phyloP scores from a whole-genome alignment of 23 red algal species.

The Gracilaria caudata region DNA sequence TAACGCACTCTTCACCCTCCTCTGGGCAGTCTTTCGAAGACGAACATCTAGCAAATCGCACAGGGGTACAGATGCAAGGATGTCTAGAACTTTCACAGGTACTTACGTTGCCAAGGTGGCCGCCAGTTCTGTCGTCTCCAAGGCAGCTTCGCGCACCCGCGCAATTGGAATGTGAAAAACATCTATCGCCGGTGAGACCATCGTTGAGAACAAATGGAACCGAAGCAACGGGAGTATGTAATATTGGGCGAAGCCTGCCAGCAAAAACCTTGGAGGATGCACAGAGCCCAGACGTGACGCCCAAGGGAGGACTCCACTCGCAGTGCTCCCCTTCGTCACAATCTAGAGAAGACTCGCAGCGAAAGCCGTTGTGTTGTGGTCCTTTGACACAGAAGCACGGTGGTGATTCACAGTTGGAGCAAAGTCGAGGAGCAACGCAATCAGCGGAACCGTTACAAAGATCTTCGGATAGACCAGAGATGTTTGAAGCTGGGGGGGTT shows the following conservation, averaged over 20 bases:
- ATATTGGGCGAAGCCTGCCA: background rate
- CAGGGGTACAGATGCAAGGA: background rate
- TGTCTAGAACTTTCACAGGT: background rate
- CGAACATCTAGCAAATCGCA: background rate
- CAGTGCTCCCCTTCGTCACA: background rate
- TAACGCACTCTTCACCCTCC: background rate
- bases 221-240: background rate
- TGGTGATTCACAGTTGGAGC: too few relatives aligned
- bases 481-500: too few relatives aligned
- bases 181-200: background rate
- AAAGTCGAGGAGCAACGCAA: too few relatives aligned
- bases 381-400: too few relatives aligned
- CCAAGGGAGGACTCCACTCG: background rate
- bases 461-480: too few relatives aligned
- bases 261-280: background rate
- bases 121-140: too few relatives aligned
- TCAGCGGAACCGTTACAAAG: too few relatives aligned
- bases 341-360: background rate
- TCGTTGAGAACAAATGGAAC: background rate
- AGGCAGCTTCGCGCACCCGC: too few relatives aligned
- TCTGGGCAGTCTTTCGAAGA: background rate
- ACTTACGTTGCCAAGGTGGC: too few relatives aligned
- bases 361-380: too few relatives aligned
- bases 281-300: background rate
- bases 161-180: conserved; percentile 5